Percentiles rank a stretch among this genome's conserved stretches.
Conservation (phyloP, 805 yeast species). For the Myxozyma sirexii region DNA sequence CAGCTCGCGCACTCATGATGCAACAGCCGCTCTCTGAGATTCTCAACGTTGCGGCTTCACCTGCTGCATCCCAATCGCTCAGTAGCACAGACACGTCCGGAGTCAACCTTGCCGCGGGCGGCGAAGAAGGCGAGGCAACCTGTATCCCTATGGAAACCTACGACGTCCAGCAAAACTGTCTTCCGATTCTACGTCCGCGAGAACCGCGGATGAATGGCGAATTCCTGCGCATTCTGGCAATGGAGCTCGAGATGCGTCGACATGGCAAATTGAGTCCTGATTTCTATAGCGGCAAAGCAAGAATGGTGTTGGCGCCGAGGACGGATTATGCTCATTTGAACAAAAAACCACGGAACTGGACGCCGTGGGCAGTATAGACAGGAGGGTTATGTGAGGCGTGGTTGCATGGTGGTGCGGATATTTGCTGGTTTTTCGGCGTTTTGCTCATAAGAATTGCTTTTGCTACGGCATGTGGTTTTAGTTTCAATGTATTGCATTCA, state of each 20-base stretch:
- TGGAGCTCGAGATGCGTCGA: constrained; percentile 42
- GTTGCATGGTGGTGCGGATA: too few species aligned
- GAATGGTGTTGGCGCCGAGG: constrained; percentile 41
- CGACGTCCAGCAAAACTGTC: constrained; percentile 39
- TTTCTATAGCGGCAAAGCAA: constrained; percentile 40
- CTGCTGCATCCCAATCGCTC: constrained; percentile 1
- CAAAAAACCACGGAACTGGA: constrained; percentile 22
- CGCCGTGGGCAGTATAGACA: constrained; percentile 4
- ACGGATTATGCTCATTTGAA: constrained; percentile 28
- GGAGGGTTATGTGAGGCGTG: too few species aligned
- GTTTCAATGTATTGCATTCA: too few species aligned
- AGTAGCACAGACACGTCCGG: not conserved
- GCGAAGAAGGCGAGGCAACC: constrained; percentile 23
- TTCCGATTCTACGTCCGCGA: constrained; percentile 40
- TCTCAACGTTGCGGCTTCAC: not conserved
- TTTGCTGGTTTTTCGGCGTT: too few species aligned
- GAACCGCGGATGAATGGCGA: constrained; percentile 43
- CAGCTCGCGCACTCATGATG: constrained; percentile 31
- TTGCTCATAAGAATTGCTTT: too few species aligned
- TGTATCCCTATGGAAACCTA: constrained; percentile 39
- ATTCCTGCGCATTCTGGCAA: constrained; percentile 42
- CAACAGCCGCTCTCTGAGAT: constrained; percentile 21
- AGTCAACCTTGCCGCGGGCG: not conserved
- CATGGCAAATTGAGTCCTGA: constrained; percentile 42
- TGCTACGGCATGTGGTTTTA: too few species aligned